phyloP scores from a whole-genome alignment of 2,329 filamentous ascomycete species.

The Domatiomyces globalis region DNA sequence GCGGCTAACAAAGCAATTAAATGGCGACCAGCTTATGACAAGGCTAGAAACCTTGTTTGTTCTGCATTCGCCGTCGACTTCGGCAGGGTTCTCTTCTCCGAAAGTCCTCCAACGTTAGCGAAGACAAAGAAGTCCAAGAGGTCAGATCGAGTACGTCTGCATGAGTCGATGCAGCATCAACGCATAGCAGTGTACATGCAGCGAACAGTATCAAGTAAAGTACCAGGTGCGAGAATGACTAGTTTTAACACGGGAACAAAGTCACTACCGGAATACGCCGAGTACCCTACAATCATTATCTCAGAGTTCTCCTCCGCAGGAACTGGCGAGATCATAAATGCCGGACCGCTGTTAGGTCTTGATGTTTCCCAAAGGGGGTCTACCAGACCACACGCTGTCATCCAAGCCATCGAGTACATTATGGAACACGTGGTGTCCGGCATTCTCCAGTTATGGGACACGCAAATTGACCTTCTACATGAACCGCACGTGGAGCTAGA shows the following conservation, averaged over 20 bases:
- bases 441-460: slow-evolving; percentile 4
- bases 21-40: slow-evolving; percentile 6
- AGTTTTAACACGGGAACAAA: slow-evolving; percentile 2
- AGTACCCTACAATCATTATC: slow-evolving; percentile 5
- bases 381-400: background rate
- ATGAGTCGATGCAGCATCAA: slow-evolving; percentile 2
- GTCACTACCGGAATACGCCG: slow-evolving; percentile 2
- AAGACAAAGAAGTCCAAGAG: background rate
- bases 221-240: slow-evolving; percentile 1
- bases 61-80: slow-evolving; percentile 8
- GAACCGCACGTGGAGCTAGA: slow-evolving; percentile 23
- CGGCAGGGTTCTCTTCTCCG: slow-evolving; percentile 1
- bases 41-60: slow-evolving; percentile 5
- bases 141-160: background rate
- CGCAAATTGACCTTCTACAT: slow-evolving; percentile 4
- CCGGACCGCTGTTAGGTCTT: slow-evolving; percentile 1
- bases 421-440: slow-evolving; percentile 4
- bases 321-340: slow-evolving; percentile 3
- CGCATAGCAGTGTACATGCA: slow-evolving; percentile 8
- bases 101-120: no score
- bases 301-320: slow-evolving; percentile 5
- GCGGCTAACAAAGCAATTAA: slow-evolving; percentile 6
- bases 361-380: background rate
- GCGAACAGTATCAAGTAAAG: background rate
- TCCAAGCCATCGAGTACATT: slow-evolving; percentile 1